These are phyloP conservation scores for Psilocybe cyanescens DNA, from an alignment of 768 basidiomycete species.

Conservation along the genomic window DNA sequence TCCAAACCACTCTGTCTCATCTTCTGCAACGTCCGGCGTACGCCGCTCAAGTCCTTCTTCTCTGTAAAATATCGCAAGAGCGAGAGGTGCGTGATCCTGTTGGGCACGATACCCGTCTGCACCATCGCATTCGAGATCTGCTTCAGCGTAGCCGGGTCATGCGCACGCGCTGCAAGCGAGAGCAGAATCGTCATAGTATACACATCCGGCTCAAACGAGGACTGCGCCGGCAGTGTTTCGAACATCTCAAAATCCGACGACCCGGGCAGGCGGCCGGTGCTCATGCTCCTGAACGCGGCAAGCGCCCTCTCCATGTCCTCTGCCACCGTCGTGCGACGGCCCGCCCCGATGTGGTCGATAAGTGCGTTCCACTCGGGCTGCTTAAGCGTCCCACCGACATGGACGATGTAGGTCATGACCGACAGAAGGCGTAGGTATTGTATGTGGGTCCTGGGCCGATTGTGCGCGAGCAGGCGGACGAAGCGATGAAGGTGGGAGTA, in stretches of 20 bases:
- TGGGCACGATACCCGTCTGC: conserved; percentile 57
- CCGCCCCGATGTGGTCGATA: conserved; percentile 67
- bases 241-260: conserved; percentile 18
- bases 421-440: conserved; percentile 70
- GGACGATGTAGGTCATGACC: conserved; percentile 61
- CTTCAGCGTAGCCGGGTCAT: conserved; percentile 42
- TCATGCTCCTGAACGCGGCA: conserved; percentile 64
- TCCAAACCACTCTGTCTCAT: conserved; percentile 55
- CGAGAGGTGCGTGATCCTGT: conserved; percentile 64
- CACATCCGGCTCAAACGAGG: conserved; percentile 57
- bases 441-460: conserved; percentile 58
- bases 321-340: conserved; percentile 59
- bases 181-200: conserved; percentile 73
- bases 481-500: conserved; percentile 63
- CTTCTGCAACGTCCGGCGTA: conserved; percentile 57
- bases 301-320: conserved; percentile 66
- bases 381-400: conserved; percentile 55
- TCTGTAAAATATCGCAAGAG: conserved; percentile 59
- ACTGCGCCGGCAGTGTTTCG: conserved; percentile 8
- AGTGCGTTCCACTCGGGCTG: conserved; percentile 81
- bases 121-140: conserved; percentile 59
- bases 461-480: conserved; percentile 56
- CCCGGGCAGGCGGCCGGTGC: conserved; percentile 47
- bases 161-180: conserved; percentile 61
- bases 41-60: conserved; percentile 49